A percentile compares a stretch with the other conserved stretches of the same genome.
phyloP scores from a whole-genome alignment of 306 rosid species.

The Cercis canadensis region DNA sequence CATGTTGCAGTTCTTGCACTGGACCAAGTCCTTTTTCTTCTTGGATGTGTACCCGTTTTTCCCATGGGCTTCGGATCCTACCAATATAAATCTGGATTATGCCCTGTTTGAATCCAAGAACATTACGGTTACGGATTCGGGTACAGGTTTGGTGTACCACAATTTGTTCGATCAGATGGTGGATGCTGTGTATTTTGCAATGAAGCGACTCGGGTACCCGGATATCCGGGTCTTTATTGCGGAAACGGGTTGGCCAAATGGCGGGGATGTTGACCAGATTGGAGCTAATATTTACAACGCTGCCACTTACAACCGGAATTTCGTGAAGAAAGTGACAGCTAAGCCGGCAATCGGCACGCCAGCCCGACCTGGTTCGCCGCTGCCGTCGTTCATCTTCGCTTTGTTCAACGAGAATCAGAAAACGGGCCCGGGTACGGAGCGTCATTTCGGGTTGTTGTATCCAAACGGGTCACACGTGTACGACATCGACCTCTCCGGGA shows the following conservation, averaged over 20 bases:
- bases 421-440: conserved; percentile 77
- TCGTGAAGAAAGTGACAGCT: conserved; percentile 56
- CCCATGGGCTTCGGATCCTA: conserved; percentile 63
- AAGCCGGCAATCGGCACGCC: conserved; percentile 75
- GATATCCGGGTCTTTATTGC: conserved; percentile 66
- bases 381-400: conserved; percentile 73
- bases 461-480: conserved; percentile 68
- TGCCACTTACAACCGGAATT: conserved; percentile 75
- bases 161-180: conserved; percentile 91
- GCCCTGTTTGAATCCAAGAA: conserved; percentile 59
- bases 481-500: conserved; percentile 66
- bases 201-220: conserved; percentile 75
- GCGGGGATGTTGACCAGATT: conserved; percentile 74
- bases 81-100: conserved; percentile 55
- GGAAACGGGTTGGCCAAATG: conserved; percentile 97
- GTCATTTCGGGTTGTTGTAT: conserved; percentile 75
- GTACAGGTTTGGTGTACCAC: conserved; percentile 62
- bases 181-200: conserved; percentile 77
- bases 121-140: conserved; percentile 58
- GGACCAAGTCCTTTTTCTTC: conserved; percentile 81
- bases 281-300: conserved; percentile 80
- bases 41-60: conserved; percentile 79
- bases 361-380: conserved; percentile 68
- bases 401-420: conserved; percentile 81
- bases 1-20: conserved; percentile 62